Base-by-base conservation (phyloP, 352 stramenopile species). In the Pythium folliculosum region DNA sequence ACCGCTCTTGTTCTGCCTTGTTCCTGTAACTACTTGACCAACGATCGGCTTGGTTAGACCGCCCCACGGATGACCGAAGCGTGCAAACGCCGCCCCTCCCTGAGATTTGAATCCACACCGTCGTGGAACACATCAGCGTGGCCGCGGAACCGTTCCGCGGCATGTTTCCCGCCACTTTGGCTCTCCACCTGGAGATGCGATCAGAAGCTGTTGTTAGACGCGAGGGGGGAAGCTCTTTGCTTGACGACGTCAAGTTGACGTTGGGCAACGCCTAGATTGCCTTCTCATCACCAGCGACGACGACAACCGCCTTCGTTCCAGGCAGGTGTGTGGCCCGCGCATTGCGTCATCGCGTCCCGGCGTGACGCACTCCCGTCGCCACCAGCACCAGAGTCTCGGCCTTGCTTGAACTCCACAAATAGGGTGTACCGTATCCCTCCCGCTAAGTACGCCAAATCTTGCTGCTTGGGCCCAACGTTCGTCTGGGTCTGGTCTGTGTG, bases 391-490 rank as follows among this genome's bases (percentile, higher is more conserved):
- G 38, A 35, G 3, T 51, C 50, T 30, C 44, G 23, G 44, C 6
- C 44, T 16, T 40, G 35, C 35, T 40, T 40, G 27, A 32, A 32
- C 27, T 32, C 27, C 27, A 32, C 27, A 32, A 5, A 32, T 32
- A 32, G 5, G 27, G 5, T 32, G 22, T 60, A 50, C 54, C 23
- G 37, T 50, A 50, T 51, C 21, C 19, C 22, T 61, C 45, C 44
- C 2, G 1, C n/a, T 45, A 69, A 63, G 32, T 69, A 45, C 62
- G 62, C 10, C 30, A 17, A 65, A 40, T 40, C 22, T 25, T 17
- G 38, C 51, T 68, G 61, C 61, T 68, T 68, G 61, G 61, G 40
- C 62, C 14, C 6, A 58, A 58, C 43, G n/a, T 69, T 54, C 52
- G 51, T 38, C 45, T 47, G 45, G 44, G 44, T 25, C 44, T 50